Base-by-base conservation (phyloP, 495 filamentous ascomycete species). In the Amniculicola lignicola region DNA sequence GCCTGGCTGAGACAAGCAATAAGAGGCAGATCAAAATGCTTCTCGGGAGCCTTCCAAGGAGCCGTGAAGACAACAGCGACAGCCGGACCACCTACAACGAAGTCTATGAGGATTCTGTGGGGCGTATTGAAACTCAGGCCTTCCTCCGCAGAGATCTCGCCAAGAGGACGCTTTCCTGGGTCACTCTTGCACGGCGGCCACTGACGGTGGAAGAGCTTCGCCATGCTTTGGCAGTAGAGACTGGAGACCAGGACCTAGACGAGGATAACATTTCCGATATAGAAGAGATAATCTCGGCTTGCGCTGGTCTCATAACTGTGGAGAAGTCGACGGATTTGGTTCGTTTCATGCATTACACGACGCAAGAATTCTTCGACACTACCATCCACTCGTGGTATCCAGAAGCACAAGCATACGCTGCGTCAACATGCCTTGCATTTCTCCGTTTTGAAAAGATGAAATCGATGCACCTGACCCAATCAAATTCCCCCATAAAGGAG, bases 231-330 rank as follows among this genome's bases (percentile, higher is more conserved):
- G 74, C 73, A 4, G 66, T 78, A 0, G 62, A 75, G 35, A 2
- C 31, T 0, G 67, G 51, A 7, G 43, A 64, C 0, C 0, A 37
- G 0, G 54, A 67, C 0, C 57, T 83, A 4, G 71, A 80, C 29
- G 15, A 61, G 15, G 70, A 75, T 0, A 68, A 72, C 24, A 12
- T 81, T 0, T 43, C 69, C 1, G 46, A 70, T 1, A 39, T 72
- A 10, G 67, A 74, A n/a, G 52, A 72, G 15, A 59, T 82, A 10
- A 44, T 72, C 3, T 75, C 74, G 3, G 23, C 74, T 3, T 83
- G 79, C 58, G 74, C 72, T 38, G 79, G 81, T 0, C 58, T 86
- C 9, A 71, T 81, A 2, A 76, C 67, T 1, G 44, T 79, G 3
- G 75, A 83, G 31, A 28, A 70, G 19, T 66, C 72, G n/a, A 80